Percentiles rank a stretch among this genome's conserved stretches.
phyloP scores from a whole-genome alignment of 2,329 filamentous ascomycete genomes.

The Pezicula carpinea region DNA sequence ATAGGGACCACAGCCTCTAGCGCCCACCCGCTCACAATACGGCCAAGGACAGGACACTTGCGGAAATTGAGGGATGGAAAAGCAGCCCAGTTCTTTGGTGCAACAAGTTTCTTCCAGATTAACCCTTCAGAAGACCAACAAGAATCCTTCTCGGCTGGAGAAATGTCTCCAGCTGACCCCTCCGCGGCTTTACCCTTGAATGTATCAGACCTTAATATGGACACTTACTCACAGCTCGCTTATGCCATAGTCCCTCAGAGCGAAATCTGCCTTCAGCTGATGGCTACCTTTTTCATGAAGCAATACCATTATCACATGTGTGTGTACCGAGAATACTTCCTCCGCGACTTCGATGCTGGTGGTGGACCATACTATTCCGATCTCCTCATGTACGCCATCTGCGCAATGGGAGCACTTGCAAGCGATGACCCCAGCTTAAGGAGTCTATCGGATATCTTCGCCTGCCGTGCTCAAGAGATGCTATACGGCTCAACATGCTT shows the following conservation, averaged over 20 bases:
- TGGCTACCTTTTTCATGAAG: slow-evolving; percentile 43
- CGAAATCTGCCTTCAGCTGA: slow-evolving; percentile 38
- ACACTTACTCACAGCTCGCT: not conserved
- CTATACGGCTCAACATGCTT: slow-evolving; percentile 38
- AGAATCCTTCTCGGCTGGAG: slow-evolving; percentile 3
- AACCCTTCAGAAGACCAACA: slow-evolving; percentile 16
- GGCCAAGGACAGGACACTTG: slow-evolving; percentile 33
- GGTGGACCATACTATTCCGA: slow-evolving; percentile 45
- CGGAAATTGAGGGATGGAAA: slow-evolving; percentile 33
- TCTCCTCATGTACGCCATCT: slow-evolving; percentile 43
- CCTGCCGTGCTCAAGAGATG: slow-evolving; percentile 37
- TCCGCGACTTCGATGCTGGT: slow-evolving; percentile 43
- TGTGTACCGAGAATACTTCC: slow-evolving; percentile 45
- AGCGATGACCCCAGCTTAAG: slow-evolving; percentile 32
- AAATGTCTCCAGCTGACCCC: not conserved
- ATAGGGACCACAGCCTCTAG: slow-evolving; percentile 8
- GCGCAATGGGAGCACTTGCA: slow-evolving; percentile 44
- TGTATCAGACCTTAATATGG: not conserved
- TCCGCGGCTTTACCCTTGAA: not conserved
- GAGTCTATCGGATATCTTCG: slow-evolving; percentile 38
- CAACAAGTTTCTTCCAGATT: slow-evolving; percentile 41
- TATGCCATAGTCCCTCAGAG: slow-evolving; percentile 38
- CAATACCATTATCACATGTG: slow-evolving; percentile 46
- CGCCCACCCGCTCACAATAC: slow-evolving; percentile 20
- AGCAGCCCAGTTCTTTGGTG: slow-evolving; percentile 42